phyloP scores from a whole-genome alignment of 2,329 filamentous ascomycete species.

The Cadophora sp. region DNA sequence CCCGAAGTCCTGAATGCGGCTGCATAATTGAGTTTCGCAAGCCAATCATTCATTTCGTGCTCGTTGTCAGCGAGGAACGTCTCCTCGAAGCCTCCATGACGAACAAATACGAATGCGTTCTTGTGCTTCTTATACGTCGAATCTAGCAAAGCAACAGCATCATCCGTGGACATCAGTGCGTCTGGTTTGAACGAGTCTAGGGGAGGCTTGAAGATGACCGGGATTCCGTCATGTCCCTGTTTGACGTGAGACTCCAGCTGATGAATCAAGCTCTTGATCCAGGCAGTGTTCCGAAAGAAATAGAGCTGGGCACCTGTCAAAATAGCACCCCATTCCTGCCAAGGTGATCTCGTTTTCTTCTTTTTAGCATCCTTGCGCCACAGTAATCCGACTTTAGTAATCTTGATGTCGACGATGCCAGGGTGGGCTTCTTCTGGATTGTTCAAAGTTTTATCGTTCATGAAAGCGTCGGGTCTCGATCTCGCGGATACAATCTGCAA shows the following conservation, averaged over 20 bases:
- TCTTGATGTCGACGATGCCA: slow-evolving; percentile 95
- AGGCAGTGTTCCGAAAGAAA: slow-evolving; percentile 91
- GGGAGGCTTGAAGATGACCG: slow-evolving; percentile 89
- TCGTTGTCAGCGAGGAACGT: slow-evolving; percentile 91
- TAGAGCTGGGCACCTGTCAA: slow-evolving; percentile 97
- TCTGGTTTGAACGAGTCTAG: slow-evolving; percentile 93
- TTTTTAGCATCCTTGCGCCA: slow-evolving; percentile 96
- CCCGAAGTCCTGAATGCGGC: slow-evolving; percentile 92
- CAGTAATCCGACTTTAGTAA: slow-evolving; percentile 92
- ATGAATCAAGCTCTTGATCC: slow-evolving; percentile 89
- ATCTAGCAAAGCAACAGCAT: slow-evolving; percentile 88
- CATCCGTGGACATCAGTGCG: slow-evolving; percentile 89
- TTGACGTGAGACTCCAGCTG: slow-evolving; percentile 87
- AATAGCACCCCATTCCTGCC: slow-evolving; percentile 98
- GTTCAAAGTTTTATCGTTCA: slow-evolving; percentile 82
- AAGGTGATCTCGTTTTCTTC: slow-evolving; percentile 91
- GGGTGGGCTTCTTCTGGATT: slow-evolving; percentile 88
- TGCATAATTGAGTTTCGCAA: slow-evolving; percentile 94
- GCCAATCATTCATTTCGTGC: slow-evolving; percentile 93
- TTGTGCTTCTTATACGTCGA: slow-evolving; percentile 93
- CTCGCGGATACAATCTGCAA: slow-evolving; percentile 94
- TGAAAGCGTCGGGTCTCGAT: slow-evolving; percentile 93
- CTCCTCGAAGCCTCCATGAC: slow-evolving; percentile 87
- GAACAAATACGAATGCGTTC: slow-evolving; percentile 89
- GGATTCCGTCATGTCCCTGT: slow-evolving; percentile 74